A percentile compares a stretch with the other conserved stretches of the same genome.
phyloP scores from a whole-genome alignment of 352 stramenopile genomes.

The Phytophthora hibernalis region DNA sequence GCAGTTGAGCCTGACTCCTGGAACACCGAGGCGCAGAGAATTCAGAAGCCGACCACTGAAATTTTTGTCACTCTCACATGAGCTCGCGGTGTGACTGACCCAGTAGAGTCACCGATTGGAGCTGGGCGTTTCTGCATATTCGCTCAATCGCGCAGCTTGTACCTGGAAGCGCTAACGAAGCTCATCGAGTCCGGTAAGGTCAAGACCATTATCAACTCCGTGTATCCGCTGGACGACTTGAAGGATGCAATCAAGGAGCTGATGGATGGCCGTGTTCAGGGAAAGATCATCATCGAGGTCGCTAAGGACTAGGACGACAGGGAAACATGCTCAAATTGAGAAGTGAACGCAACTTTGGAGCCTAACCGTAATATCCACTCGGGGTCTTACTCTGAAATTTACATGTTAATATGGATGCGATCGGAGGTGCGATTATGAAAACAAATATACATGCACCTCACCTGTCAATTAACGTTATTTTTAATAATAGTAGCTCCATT shows the following conservation, averaged over 20 bases:
- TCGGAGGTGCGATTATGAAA: too few species aligned
- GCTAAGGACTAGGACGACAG: not conserved
- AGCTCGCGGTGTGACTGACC: not conserved
- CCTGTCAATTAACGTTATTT: too few species aligned
- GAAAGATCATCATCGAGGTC: conserved; percentile 65
- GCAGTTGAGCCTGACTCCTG: not conserved
- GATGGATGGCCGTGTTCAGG: conserved; percentile 36
- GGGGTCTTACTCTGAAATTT: too few species aligned
- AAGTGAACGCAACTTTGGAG: too few species aligned
- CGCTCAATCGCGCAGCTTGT: not conserved
- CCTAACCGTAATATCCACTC: too few species aligned
- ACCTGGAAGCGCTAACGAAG: not conserved
- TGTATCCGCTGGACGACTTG: conserved; percentile 56
- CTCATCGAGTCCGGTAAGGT: conserved; percentile 34
- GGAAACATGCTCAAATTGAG: conserved; percentile 7
- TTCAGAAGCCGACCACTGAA: not conserved
- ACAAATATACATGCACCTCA: too few species aligned
- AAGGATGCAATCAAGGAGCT: conserved; percentile 30
- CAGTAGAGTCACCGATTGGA: not conserved
- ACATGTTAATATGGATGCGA: too few species aligned
- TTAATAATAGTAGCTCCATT: too few species aligned
- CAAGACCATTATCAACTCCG: conserved; percentile 53
- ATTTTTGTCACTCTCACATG: not conserved
- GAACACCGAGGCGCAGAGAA: not conserved
- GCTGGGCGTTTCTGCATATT: not conserved